Evolutionary conservation across 805 yeast species (phyloP).

Genomic region (Soucietia sequanensis): DNA sequence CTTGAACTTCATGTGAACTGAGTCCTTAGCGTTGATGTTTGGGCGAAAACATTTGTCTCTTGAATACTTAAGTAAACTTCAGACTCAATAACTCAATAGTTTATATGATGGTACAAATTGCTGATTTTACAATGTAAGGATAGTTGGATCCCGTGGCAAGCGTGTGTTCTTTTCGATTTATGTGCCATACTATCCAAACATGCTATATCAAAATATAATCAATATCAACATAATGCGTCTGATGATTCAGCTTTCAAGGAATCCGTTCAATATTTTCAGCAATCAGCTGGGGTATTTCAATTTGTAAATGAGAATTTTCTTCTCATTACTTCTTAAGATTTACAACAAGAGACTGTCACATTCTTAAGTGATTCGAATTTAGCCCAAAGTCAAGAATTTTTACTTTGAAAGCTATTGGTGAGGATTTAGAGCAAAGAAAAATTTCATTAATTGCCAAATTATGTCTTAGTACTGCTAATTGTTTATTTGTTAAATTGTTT

Average conservation of each 20-base stretch:
- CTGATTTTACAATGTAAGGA: no score
- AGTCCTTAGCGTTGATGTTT: no score
- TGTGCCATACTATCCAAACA: constrained; percentile 60
- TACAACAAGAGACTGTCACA: constrained; percentile 63
- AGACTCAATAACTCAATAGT: no score
- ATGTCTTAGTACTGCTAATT: constrained; percentile 56
- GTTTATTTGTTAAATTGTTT: no score
- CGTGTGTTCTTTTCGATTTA: constrained; percentile 75
- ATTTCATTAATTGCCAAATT: constrained; percentile 72
- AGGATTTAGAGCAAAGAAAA: constrained; percentile 50
- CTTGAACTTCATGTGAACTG: no score
- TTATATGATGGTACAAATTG: no score
- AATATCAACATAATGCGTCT: constrained; percentile 21
- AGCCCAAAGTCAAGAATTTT: constrained; percentile 92
- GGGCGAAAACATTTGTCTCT: no score
- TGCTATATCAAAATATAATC: constrained; percentile 35
- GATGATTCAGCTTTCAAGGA: constrained; percentile 52
- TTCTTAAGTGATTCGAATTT: constrained; percentile 65
- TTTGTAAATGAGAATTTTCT: constrained; percentile 77
- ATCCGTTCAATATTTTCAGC: constrained; percentile 63
- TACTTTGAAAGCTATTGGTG: constrained; percentile 55
- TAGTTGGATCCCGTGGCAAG: no score
- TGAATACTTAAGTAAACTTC: no score
- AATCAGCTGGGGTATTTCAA: constrained; percentile 74
- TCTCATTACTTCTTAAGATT: constrained; percentile 83